Base-by-base conservation (phyloP, 2,329 filamentous ascomycete species). In the Myriosclerotinia duriaeana region DNA sequence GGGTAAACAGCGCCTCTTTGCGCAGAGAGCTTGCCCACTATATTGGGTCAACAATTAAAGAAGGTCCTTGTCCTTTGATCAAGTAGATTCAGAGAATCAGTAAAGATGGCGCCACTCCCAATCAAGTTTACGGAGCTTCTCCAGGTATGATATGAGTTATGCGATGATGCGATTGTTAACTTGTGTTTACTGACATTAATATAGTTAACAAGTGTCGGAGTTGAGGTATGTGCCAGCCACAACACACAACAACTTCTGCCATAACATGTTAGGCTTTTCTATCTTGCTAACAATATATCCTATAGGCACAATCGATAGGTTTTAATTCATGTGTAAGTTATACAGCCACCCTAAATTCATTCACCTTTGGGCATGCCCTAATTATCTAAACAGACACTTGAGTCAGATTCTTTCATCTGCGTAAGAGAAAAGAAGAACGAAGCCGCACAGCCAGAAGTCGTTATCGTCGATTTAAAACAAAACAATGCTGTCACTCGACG, bases 391-490 rank as follows among this genome's bases (percentile, higher is more conserved):
- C 74, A 97, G 93, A 99, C 95, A 79, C 87, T 99, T 82, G 95
- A 99, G 85, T 99, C 95, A 78, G 95, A 99, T 80, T 87, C 90
- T 78, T 99, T 89, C 80, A 91, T 99, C 76, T 99, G 95, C 80
- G 90, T 99, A 77, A 91, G 95, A 80, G 94, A 98, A 82, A 94
- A 96, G 83, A 90, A 93, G 79, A 89, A 86, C 78, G 91, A 93
- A 75, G 87, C 89, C 72, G 86, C 92, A 71, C 89, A 91, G 74
- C 91, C 93, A 71, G 93, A 97, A 81, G 94, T 99, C 72, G 90
- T 99, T 80, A 99, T 99, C 79, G 84, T 99, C 81, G 92, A 99
- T 80, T 89, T 99, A 77, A 97, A 98, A 81, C 96, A 97, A 81
- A 89, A 89, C 82, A 97, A 97, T 87, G 94, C 95, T 83, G 88